A percentile compares a stretch with the other conserved stretches of the same genome.
These are phyloP conservation scores for Straminergon stramineum DNA, from an alignment of 225 moss, liverwort and hornwort genomes.

Conservation along the genomic window DNA sequence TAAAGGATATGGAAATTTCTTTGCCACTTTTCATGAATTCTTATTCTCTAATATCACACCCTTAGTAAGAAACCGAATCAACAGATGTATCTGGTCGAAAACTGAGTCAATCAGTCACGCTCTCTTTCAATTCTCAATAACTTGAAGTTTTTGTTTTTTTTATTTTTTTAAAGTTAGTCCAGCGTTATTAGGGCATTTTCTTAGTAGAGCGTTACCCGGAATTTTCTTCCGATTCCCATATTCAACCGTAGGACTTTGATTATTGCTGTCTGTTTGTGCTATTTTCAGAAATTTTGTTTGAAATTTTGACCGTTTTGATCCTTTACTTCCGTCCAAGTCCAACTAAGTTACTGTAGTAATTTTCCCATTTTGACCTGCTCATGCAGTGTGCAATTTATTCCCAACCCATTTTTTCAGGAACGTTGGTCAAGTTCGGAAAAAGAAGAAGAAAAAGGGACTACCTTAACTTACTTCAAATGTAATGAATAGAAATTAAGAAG, in stretches of 20 bases:
- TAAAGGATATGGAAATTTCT: too few species aligned
- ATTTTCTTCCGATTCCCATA: background rate
- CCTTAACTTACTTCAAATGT: background rate
- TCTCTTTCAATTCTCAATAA: background rate
- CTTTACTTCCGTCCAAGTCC: background rate
- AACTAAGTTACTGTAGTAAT: background rate
- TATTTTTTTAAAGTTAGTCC: too few species aligned
- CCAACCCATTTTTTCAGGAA: background rate
- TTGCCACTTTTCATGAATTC: too few species aligned
- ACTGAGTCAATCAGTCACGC: background rate
- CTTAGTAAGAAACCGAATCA: background rate
- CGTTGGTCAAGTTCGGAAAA: background rate
- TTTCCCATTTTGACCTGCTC: background rate
- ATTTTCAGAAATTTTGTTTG: background rate
- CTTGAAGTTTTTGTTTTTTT: too few species aligned
- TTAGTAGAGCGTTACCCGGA: background rate
- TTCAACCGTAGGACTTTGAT: background rate
- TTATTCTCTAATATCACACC: background rate
- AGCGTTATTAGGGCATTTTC: background rate
- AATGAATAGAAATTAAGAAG: background rate
- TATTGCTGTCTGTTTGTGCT: background rate
- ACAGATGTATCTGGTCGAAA: background rate
- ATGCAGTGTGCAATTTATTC: too few species aligned
- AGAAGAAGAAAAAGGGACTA: background rate
- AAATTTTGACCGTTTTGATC: background rate